Evolutionary conservation across 306 rosid genomes (phyloP), one percentile per base, ranked within the genome.

Genomic region (Pyrus pyrifolia): DNA sequence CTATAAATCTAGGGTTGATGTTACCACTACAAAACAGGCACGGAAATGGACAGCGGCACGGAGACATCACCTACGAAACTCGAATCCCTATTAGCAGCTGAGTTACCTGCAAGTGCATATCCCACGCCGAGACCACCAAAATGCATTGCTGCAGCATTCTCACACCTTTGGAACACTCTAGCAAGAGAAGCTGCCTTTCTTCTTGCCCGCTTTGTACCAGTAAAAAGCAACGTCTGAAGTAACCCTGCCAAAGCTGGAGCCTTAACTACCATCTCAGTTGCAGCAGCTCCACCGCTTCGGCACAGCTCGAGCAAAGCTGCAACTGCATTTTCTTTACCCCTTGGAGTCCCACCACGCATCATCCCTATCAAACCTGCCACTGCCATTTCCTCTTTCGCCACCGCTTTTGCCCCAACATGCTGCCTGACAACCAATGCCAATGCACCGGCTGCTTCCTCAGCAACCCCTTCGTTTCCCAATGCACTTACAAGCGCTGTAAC

Each of bases 171-270:
- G 74, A 94, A 94, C 75, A 92, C 97, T 82, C 96, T 85, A 21
- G 95, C 95, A 52, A 94, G 95, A 44, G 98, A 94, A 6, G 98
- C 98, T 29, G 98, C 98, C 88, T 94, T 94, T 75, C 98, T 81
- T 80, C 97, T 87, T 8, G 98, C 98, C 25, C 98, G 84, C 72
- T 92, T 94, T 45, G 98, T 94, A 15, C 98, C 98, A 0, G 98
- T 94, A 65, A 90, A 94, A 35, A 90, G 78, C 71, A 94, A 84
- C 45, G 88, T 80, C 84, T 92, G 98, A 73, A 94, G 97, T 74
- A 94, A 83, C 11, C 95, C 92, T 4, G 92, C 97, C 83, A 94
- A 88, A 57, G 94, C 87, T 0, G 98, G 98, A 3, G 91, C 96
- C 86, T 83, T 89, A 18, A 88, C 87, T 25, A 94, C 98, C 79